Base-by-base conservation (phyloP, 2,329 filamentous ascomycete species). In the Cucurbitaria berberidis region DNA sequence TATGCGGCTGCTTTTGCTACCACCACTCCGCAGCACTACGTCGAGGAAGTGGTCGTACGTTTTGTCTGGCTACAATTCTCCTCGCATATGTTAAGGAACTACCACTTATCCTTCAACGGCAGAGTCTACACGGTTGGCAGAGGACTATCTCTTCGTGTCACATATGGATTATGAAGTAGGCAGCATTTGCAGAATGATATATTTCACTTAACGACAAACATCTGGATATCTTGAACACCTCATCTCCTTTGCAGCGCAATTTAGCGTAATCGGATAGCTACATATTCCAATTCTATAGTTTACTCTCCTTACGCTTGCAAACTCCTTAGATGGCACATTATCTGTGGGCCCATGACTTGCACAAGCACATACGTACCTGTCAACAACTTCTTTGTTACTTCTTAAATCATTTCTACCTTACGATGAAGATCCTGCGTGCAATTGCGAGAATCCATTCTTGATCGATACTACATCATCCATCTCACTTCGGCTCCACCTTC, bases 401-500 rank as follows among this genome's bases (percentile, higher is more conserved):
- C 2, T 2, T 6, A 6, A 10, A 27, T 10, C 26, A 27, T 27
- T 27, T 10, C 10, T 5, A 27, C 26, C 1, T 27, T 10, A 27
- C 26, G 2, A 10, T 27, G 26, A 27, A 27, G 6, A 27, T 27
- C 26, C 5, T 27, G 6, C 26, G 26, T 27, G 26, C 26, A 27
- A 27, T 27, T 27, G 26, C 26, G n/a, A n/a, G n/a, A n/a, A n/a
- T n/a, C 24, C 24, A 5, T 26, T 26, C 24, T 26, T 9, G 24
- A 26, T 26, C 24, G n/a, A n/a, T n/a, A n/a, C n/a, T 38, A 8
- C 7, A 10, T 35, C 13, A 6, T 30, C 29, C 6, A 16, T 34
- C 30, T 34, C 21, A 15, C 21, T n/a, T 53, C 45, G 51, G 51
- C 24, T 50, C 50, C 64, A 66, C 64, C 61, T 66, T 65, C 62